Percentiles rank a stretch among this genome's conserved stretches.
These are phyloP conservation scores for Komagataea norvegica DNA, from an alignment of 1,139 yeast genomes.

Conservation along the genomic window DNA sequence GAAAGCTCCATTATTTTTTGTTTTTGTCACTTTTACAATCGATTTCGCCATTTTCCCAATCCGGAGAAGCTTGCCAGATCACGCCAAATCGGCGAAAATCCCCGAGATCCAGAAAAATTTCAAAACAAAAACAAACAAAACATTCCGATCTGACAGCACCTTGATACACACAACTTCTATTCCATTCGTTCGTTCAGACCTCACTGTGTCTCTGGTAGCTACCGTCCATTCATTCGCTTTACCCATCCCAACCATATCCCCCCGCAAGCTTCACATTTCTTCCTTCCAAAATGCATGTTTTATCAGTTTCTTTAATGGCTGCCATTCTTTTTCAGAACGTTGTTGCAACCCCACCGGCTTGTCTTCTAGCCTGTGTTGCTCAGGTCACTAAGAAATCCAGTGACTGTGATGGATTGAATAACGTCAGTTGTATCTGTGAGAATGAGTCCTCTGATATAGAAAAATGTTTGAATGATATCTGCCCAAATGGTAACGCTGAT, in stretches of 20 bases:
- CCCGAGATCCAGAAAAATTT: too few species aligned
- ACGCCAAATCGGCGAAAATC: background rate
- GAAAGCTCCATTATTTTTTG: background rate
- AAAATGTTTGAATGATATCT: constrained; percentile 54
- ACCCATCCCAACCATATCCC: too few species aligned
- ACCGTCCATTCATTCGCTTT: too few species aligned
- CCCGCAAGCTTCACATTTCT: too few species aligned
- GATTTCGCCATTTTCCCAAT: background rate
- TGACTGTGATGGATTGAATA: constrained; percentile 53
- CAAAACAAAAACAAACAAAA: constrained; percentile 2
- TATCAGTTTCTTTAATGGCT: constrained; percentile 4
- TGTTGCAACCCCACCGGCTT: constrained; percentile 81
- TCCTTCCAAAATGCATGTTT: constrained; percentile 3
- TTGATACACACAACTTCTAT: background rate
- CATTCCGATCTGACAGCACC: too few species aligned
- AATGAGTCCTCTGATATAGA: constrained; percentile 45
- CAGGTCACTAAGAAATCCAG: constrained; percentile 53
- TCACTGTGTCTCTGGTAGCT: too few species aligned
- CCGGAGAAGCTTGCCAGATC: too few species aligned
- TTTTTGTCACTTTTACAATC: background rate
- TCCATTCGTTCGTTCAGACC: too few species aligned
- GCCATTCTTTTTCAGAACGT: constrained; percentile 31
- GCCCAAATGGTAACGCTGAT: constrained; percentile 57
- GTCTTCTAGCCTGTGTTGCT: constrained; percentile 82
- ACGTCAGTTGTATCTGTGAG: constrained; percentile 60